phyloP scores from a whole-genome alignment of 2,329 filamentous ascomycete genomes.

The Aspergillus floridensis region DNA sequence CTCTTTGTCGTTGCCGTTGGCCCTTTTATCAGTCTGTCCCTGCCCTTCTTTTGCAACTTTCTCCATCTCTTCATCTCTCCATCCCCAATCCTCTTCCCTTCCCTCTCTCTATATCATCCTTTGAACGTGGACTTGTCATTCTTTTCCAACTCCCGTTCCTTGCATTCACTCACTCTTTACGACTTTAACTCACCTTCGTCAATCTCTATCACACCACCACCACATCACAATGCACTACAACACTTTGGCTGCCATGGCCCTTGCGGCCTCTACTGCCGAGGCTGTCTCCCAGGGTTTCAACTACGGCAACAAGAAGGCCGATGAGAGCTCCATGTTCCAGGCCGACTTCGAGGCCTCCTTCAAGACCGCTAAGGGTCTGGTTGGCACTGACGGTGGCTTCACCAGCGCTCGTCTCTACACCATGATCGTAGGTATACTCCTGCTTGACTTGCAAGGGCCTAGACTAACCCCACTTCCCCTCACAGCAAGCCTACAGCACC shows the following conservation, averaged over 20 bases:
- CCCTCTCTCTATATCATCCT: background rate
- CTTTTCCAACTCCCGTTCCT: slow-evolving; percentile 3
- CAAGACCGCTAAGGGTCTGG: slow-evolving; percentile 39
- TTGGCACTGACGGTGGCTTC: slow-evolving; percentile 39
- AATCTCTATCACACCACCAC: slow-evolving; percentile 6
- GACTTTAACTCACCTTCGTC: slow-evolving; percentile 3
- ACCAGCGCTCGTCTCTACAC: slow-evolving; percentile 58
- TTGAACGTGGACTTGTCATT: slow-evolving; percentile 1
- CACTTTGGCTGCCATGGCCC: slow-evolving; percentile 33
- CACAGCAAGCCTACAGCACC: slow-evolving; percentile 51
- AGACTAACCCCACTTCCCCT: slow-evolving; percentile 1
- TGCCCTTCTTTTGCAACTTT: slow-evolving; percentile 1
- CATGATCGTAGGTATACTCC: slow-evolving; percentile 49
- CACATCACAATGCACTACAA: slow-evolving; percentile 34
- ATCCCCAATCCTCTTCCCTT: slow-evolving; percentile 13
- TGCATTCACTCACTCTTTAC: slow-evolving; percentile 12
- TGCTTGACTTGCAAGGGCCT: background rate
- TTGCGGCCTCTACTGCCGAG: slow-evolving; percentile 33
- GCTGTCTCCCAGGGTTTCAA: slow-evolving; percentile 48
- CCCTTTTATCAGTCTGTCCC: slow-evolving; percentile 8
- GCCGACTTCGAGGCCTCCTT: slow-evolving; percentile 47
- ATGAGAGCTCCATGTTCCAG: slow-evolving; percentile 43
- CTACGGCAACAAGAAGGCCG: slow-evolving; percentile 44
- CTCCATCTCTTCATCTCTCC: slow-evolving; percentile 3
- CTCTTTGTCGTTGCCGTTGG: background rate